Percentiles rank a stretch among this genome's conserved stretches.
Evolutionary conservation across 805 yeast genomes (phyloP).

Genomic region (Maudiozyma saulgeensis): DNA sequence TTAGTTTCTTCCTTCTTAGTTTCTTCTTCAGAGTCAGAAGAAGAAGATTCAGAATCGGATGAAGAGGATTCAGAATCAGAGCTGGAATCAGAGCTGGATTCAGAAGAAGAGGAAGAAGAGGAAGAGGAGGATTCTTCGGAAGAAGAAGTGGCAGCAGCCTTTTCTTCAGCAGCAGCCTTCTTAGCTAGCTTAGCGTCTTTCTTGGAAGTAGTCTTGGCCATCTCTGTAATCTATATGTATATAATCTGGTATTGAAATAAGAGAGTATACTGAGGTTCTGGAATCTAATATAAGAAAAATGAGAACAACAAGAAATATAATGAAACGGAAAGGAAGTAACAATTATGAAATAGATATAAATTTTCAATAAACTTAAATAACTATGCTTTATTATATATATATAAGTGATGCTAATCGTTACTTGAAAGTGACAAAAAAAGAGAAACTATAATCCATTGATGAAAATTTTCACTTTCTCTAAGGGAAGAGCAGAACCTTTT

Average conservation of each 20-base stretch:
- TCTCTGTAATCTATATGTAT: neutral
- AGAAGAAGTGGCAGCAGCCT: constrained; percentile 10
- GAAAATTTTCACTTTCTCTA: neutral
- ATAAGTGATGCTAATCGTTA: no score
- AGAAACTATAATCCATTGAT: neutral
- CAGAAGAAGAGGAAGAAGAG: constrained; percentile 14
- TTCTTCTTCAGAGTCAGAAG: constrained; percentile 22
- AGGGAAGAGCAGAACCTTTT: no score
- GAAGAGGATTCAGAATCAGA: constrained; percentile 6
- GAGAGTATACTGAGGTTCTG: no score
- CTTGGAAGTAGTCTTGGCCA: constrained; percentile 24
- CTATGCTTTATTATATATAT: no score
- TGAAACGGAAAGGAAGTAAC: no score
- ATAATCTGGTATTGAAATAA: no score
- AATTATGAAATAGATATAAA: no score
- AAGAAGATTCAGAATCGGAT: constrained; percentile 6
- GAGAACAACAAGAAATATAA: no score
- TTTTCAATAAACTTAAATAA: no score
- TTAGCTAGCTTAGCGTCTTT: constrained; percentile 21
- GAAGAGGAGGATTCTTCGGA: constrained; percentile 8
- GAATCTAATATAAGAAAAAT: no score
- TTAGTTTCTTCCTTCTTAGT: constrained; percentile 27
- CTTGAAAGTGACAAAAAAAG: neutral
- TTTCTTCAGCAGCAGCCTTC: constrained; percentile 18
- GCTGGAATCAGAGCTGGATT: constrained; percentile 2